Evolutionary conservation across 148 eudicot genomes (phyloP).

Genomic region (Nepenthes mirabilis): DNA sequence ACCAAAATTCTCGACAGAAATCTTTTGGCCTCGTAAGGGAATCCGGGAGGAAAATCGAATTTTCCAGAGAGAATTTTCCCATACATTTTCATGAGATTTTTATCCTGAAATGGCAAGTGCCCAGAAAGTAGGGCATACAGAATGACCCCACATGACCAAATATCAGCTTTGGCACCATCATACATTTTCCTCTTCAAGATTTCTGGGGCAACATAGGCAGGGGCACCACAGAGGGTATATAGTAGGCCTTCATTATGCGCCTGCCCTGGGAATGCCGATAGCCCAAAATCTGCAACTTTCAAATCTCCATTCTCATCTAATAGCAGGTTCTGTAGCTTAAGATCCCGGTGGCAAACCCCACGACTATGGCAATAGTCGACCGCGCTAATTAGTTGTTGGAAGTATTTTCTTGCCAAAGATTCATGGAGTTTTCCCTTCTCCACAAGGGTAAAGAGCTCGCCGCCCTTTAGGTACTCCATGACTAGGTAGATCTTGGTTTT

Average conservation of each 20-base stretch:
- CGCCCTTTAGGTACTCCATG: conserved; percentile 45
- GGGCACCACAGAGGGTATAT: conserved; percentile 47
- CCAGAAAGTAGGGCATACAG: conserved; percentile 27
- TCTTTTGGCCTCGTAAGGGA: conserved; percentile 18
- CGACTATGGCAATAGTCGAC: conserved; percentile 44
- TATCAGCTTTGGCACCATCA: conserved; percentile 29
- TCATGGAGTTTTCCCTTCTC: conserved; percentile 21
- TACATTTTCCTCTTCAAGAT: conserved; percentile 22
- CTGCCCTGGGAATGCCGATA: conserved; percentile 29
- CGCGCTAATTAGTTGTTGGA: conserved; percentile 40
- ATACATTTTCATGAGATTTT: conserved; percentile 28
- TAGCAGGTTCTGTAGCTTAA: conserved; percentile 46
- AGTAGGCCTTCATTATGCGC: conserved; percentile 19
- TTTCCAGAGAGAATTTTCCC: conserved; percentile 22
- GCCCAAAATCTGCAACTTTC: conserved; percentile 46
- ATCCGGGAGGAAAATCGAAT: conserved; percentile 17
- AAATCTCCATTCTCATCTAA: conserved; percentile 27
- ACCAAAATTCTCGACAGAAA: conserved; percentile 23
- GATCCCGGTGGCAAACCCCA: conserved; percentile 46
- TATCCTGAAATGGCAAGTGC: conserved; percentile 37
- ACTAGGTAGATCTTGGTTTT: conserved; percentile 30
- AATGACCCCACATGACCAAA: conserved; percentile 56
- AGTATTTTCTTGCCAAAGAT: conserved; percentile 30
- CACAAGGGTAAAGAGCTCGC: conserved; percentile 33
- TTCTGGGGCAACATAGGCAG: conserved; percentile 54